Evolutionary conservation across 257 asterid species (phyloP).

Genomic region (Solanum bukasovii): DNA sequence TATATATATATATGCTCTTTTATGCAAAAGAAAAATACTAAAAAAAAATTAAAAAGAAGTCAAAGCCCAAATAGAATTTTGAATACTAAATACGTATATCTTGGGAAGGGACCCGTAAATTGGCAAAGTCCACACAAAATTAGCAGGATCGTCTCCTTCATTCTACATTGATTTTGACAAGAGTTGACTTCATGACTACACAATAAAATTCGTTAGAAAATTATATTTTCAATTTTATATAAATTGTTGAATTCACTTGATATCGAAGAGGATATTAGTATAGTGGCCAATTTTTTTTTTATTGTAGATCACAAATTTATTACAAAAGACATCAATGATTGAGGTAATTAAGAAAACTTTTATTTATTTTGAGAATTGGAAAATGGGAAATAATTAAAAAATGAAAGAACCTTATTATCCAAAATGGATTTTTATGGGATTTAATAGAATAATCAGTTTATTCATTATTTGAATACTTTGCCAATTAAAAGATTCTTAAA

Average conservation of each 20-base stretch:
- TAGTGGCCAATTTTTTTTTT: not conserved
- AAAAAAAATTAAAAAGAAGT: not conserved
- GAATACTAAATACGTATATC: not conserved
- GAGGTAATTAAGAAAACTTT: slow-evolving; percentile 3
- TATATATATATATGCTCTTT: not conserved
- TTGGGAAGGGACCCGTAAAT: not conserved
- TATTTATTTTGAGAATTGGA: not conserved
- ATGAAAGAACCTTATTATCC: slow-evolving; percentile 4
- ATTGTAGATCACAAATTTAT: not conserved
- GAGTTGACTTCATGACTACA: not conserved
- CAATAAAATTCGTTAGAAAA: not conserved
- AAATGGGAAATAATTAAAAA: not conserved
- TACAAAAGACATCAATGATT: slow-evolving; percentile 6
- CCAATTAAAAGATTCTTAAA: slow-evolving; percentile 16
- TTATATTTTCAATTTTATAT: not conserved
- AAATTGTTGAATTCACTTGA: not conserved
- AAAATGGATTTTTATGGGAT: slow-evolving; percentile 4
- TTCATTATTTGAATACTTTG: slow-evolving; percentile 8
- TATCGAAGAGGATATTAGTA: not conserved
- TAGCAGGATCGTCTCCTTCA: not conserved
- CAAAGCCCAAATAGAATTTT: not conserved
- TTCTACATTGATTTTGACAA: not conserved
- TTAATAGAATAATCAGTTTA: slow-evolving; percentile 10
- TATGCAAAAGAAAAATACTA: not conserved
- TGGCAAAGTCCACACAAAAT: not conserved